Evolutionary conservation across 148 eudicot species (phyloP), one percentile per base, ranked within the genome.

Genomic region (Heliamphora exappendiculata): DNA sequence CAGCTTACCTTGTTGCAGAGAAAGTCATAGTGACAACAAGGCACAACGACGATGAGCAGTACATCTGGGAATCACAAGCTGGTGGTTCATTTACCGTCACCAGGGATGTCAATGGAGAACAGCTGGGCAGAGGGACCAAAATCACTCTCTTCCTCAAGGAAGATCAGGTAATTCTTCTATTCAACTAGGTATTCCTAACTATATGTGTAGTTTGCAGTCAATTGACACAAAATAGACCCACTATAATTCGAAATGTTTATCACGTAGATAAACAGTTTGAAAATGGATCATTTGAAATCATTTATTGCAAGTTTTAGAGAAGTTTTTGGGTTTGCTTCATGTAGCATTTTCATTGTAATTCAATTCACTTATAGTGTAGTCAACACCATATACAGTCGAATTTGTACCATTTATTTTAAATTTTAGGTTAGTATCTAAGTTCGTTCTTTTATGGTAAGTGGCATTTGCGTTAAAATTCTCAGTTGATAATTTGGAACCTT

Each of bases 31-130:
- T 68, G 34, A 68, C 72, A 10, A 68, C 72, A 19, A 68, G 42
- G 53, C 53, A 68, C 72, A 68, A 68, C 4, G 72, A 68, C 11
- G 72, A 68, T 22, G 72, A 68, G 3, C 72, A 68, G 72, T 68
- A 68, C 29, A 34, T 68, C 34, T 68, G 54, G 72, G 72, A 68
- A 53, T 68, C 72, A 1, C 72, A 68, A 12, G 72, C 72, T 12
- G 72, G 72, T 44, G 72, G 72, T 0, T 68, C 72, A 1, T 68
- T 68, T 53, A 68, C 72, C 1, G 72, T 68, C 24, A 22, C 33
- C 1, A 68, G 53, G 72, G 72, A 68, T 24, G 72, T 68, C 24
- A 13, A 44, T 14, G 72, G 72, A 41, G 54, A 68, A 20, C 72
- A 31, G 1, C 34, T 68, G 51, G 72, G 54, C 8, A 68, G 72